phyloP scores from a whole-genome alignment of 805 yeast species.

The Kodamaea lidongshanica region DNA sequence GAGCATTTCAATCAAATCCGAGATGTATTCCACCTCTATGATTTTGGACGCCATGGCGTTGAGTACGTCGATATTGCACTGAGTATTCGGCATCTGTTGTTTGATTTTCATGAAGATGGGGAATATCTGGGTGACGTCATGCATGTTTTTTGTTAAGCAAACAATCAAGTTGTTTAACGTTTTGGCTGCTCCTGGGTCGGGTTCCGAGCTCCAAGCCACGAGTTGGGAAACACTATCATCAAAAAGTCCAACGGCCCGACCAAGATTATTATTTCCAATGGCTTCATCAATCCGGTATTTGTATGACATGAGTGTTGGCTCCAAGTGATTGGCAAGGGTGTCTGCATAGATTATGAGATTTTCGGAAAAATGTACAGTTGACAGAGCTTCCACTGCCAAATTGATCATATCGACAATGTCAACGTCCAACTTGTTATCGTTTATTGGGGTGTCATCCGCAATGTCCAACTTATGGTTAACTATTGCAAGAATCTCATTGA shows the following conservation, averaged over 20 bases:
- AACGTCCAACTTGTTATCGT: too few species aligned
- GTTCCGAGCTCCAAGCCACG: conserved; percentile 19
- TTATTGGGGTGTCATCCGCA: too few species aligned
- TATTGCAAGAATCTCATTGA: too few species aligned
- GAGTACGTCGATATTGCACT: conserved; percentile 25
- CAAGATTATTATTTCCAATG: conserved; percentile 13
- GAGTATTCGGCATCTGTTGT: conserved; percentile 28
- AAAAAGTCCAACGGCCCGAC: conserved; percentile 23
- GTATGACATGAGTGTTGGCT: conserved; percentile 19
- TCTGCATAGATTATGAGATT: conserved; percentile 11
- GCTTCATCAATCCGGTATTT: conserved; percentile 27
- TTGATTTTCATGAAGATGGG: conserved; percentile 29
- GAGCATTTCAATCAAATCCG: conserved; percentile 37
- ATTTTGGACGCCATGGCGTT: conserved; percentile 22
- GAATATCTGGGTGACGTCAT: conserved; percentile 20
- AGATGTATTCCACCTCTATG: conserved; percentile 31
- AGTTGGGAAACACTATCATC: conserved; percentile 23
- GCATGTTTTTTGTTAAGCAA: conserved; percentile 25
- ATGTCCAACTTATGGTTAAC: too few species aligned
- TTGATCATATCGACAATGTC: too few species aligned
- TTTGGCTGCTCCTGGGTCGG: conserved; percentile 33
- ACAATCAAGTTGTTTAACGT: conserved; percentile 43
- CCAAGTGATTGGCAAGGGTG: conserved; percentile 7
- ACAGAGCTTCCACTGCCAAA: too few species aligned
- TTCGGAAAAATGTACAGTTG: conserved; percentile 17